Percentiles rank a stretch among this genome's conserved stretches.
phyloP scores from a whole-genome alignment of 257 asterid genomes.

The Gentiana straminea region DNA sequence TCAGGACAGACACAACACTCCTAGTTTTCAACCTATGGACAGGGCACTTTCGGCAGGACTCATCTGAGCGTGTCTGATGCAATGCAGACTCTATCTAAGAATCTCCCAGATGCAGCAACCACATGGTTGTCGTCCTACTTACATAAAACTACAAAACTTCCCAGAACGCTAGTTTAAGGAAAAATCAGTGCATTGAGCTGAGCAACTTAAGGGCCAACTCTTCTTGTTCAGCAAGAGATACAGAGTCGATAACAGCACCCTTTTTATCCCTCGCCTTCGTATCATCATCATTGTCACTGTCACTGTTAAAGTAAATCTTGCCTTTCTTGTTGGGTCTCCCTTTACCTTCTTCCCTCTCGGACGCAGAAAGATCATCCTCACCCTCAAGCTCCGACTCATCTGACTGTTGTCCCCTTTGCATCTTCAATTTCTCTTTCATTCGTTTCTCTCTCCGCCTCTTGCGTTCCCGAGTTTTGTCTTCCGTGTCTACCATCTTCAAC shows the following conservation, averaged over 20 bases:
- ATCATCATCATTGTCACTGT: constrained; percentile 28
- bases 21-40: no score
- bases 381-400: constrained; percentile 27
- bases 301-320: constrained; percentile 54
- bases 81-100: no score
- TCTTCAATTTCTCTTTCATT: constrained; percentile 58
- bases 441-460: constrained; percentile 67
- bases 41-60: no score
- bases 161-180: no score
- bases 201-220: constrained; percentile 73
- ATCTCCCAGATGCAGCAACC: no score
- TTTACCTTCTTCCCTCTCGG: constrained; percentile 26
- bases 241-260: constrained; percentile 13
- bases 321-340: constrained; percentile 27
- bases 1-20: no score
- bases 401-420: constrained; percentile 45
- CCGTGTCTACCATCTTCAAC: constrained; percentile 62
- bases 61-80: no score
- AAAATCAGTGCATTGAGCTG: constrained; percentile 54
- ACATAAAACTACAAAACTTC: no score
- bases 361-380: constrained; percentile 29
- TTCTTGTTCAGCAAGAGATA: constrained; percentile 79
- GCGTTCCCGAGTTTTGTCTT: constrained; percentile 63
- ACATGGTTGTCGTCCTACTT: no score
- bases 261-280: constrained; percentile 9